Percentiles rank a stretch among this genome's conserved stretches.
phyloP scores from a whole-genome alignment of 2,329 filamentous ascomycete species.

The Endoconidiophora polonica region DNA sequence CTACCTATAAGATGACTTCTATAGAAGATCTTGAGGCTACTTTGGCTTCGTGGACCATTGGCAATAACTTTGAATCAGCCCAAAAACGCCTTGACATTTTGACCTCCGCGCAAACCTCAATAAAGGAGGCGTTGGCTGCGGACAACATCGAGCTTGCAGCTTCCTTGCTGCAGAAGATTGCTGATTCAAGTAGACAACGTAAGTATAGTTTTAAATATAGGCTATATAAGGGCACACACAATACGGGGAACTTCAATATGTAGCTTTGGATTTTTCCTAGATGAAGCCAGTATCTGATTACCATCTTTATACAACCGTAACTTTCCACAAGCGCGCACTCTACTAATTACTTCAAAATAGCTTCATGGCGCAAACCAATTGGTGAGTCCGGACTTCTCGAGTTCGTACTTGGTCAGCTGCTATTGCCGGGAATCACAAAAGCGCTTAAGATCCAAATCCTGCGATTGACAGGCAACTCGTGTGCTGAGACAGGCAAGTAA shows the following conservation, averaged over 20 bases:
- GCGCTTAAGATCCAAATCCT: slow-evolving; percentile 7
- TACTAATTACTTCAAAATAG: slow-evolving; percentile 4
- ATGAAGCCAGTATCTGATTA: not conserved
- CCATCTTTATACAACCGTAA: not conserved
- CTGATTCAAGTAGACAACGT: slow-evolving; percentile 11
- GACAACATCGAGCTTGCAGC: not conserved
- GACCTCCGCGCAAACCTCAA: not conserved
- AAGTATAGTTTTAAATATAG: not conserved
- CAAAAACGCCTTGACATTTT: slow-evolving; percentile 8
- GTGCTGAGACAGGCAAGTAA: slow-evolving; percentile 9
- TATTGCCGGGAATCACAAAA: not conserved
- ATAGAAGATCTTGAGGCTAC: not conserved
- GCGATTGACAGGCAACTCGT: slow-evolving; percentile 11
- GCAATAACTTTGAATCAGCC: not conserved
- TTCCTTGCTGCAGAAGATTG: slow-evolving; percentile 6
- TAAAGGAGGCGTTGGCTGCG: slow-evolving; percentile 1
- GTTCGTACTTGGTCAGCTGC: slow-evolving; percentile 1
- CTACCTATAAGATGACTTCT: not conserved
- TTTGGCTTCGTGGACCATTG: slow-evolving; percentile 7
- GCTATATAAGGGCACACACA: no score
- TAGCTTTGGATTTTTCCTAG: not conserved
- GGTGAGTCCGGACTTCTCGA: slow-evolving; percentile 5
- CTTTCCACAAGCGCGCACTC: not conserved
- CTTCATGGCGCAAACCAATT: slow-evolving; percentile 10
- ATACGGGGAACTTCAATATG: no score